phyloP scores from a whole-genome alignment of 768 basidiomycete species.

The Boletellus emodensis region DNA sequence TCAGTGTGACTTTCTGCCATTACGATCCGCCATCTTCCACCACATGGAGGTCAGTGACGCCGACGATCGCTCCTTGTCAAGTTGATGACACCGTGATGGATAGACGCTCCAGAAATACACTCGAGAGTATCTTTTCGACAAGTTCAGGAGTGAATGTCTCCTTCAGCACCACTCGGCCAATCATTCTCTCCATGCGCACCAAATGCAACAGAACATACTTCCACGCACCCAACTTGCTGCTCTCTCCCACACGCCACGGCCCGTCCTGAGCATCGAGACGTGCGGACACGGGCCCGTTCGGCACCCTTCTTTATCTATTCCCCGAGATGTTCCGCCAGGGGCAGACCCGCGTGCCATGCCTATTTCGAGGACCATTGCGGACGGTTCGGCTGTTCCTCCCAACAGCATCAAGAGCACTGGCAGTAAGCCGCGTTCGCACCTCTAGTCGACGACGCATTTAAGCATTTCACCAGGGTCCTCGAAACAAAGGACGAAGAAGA shows the following conservation, averaged over 20 bases:
- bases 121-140: slow-evolving; percentile 76
- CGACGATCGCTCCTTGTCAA: slow-evolving; percentile 13
- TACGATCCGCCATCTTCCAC: slow-evolving; percentile 78
- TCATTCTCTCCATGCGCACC: slow-evolving; percentile 41
- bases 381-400: slow-evolving; percentile 26
- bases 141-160: slow-evolving; percentile 60
- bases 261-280: slow-evolving; percentile 61
- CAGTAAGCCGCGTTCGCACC: slow-evolving; percentile 33
- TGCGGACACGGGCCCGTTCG: slow-evolving; percentile 42
- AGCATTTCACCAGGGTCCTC: slow-evolving; percentile 43
- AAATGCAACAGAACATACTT: slow-evolving; percentile 38
- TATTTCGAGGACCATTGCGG: slow-evolving; percentile 37
- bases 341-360: slow-evolving; percentile 43
- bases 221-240: slow-evolving; percentile 27
- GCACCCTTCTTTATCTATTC: slow-evolving; percentile 41
- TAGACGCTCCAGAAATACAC: slow-evolving; percentile 86
- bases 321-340: slow-evolving; percentile 46
- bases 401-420: slow-evolving; percentile 32
- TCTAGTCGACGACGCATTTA: slow-evolving; percentile 11
- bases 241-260: slow-evolving; percentile 42
- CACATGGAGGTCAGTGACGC: slow-evolving; percentile 73
- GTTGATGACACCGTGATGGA: slow-evolving; percentile 21
- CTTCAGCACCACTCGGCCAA: slow-evolving; percentile 48
- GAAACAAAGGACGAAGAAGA: slow-evolving; percentile 77
- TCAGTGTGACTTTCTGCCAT: slow-evolving; percentile 77